These are phyloP conservation scores for Stemphylium vesicarium DNA, from an alignment of 2,329 filamentous ascomycete species.

Conservation along the genomic window DNA sequence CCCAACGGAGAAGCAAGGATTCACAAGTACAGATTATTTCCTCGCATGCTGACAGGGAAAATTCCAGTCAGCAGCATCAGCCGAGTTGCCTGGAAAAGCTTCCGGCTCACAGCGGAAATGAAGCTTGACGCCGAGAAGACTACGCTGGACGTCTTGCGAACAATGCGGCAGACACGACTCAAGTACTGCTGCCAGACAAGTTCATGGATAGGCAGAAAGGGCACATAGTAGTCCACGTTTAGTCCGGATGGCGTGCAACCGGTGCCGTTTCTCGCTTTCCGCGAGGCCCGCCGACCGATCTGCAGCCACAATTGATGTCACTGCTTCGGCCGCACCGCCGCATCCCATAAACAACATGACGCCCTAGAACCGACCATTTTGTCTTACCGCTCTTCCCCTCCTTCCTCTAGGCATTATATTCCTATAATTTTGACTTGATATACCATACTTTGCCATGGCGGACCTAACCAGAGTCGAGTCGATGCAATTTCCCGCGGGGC, in stretches of 20 bases:
- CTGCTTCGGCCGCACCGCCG: conserved; percentile 33
- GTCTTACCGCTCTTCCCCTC: conserved; percentile 16
- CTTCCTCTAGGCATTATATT: conserved; percentile 3
- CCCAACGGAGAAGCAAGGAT: background rate
- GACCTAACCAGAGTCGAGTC: conserved; percentile 48
- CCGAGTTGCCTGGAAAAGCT: background rate
- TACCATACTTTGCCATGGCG: conserved; percentile 31
- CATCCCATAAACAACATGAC: conserved; percentile 31
- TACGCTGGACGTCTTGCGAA: conserved; percentile 13
- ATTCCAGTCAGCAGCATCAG: background rate
- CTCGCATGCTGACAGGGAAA: background rate
- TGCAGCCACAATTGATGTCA: conserved; percentile 33
- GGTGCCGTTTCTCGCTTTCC: conserved; percentile 20
- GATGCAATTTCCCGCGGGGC: conserved; percentile 74
- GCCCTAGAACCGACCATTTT: conserved; percentile 24
- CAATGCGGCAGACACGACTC: conserved; percentile 11
- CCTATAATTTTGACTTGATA: background rate
- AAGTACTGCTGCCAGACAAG: conserved; percentile 6
- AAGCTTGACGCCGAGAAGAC: conserved; percentile 2
- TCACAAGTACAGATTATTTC: too few relatives aligned
- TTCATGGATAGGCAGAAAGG: background rate
- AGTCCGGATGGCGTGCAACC: conserved; percentile 23
- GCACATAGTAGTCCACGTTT: conserved; percentile 17
- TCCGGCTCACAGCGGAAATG: conserved; percentile 28
- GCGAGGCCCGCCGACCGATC: conserved; percentile 17